Base-by-base conservation (phyloP, 1,284 basidiomycete species). In the Ganoderma lucidum region DNA sequence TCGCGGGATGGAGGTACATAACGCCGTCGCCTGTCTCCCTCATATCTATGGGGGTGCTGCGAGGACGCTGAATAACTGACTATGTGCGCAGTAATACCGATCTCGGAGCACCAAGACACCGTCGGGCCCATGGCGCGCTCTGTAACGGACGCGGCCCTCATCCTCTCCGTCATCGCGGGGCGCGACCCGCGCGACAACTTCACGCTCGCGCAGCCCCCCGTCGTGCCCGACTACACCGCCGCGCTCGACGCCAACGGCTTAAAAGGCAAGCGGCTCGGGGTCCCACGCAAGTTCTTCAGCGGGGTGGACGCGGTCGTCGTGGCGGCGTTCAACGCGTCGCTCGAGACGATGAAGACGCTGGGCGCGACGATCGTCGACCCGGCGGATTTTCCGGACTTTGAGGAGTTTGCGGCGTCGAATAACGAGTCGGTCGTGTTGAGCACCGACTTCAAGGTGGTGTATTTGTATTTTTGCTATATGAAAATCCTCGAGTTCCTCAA, bases 1-100 rank as follows among this genome's bases (percentile, higher is more conserved):
- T 90, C 88, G n/a, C 83, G 89, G 39, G 86, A 86, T 9, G 89
- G 89, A 77, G 88, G 89, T 87, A 64, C 59, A 53, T 58, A 23
- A 23, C 23, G 63, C 56, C 2, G 10, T 64, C 80, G 12, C 5
- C 2, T n/a, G 17, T 23, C 19, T 8, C 15, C 3, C 12, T 8
- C 41, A 23, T 2, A 32, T 32, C 17, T 23, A 5, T 30, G 19
- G 2, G 19, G 23, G 0, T 23, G 1, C 23, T 39, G 10, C 14
- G 10, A 17, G 23, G 2, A n/a, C 55, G 51, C 32, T 58, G 28
- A 58, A 30, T 42, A 39, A 42, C n/a, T 8, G 15, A 3, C 12
- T 35, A 5, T 17, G 17, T 30, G 35, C 63, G 53, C 53, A 86
- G 85, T 87, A 30, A 81, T 87, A n/a, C 86, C 86, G 1, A 85